Evolutionary conservation across 495 filamentous ascomycete species (phyloP).

Genomic region (Bryoglossum gracile): DNA sequence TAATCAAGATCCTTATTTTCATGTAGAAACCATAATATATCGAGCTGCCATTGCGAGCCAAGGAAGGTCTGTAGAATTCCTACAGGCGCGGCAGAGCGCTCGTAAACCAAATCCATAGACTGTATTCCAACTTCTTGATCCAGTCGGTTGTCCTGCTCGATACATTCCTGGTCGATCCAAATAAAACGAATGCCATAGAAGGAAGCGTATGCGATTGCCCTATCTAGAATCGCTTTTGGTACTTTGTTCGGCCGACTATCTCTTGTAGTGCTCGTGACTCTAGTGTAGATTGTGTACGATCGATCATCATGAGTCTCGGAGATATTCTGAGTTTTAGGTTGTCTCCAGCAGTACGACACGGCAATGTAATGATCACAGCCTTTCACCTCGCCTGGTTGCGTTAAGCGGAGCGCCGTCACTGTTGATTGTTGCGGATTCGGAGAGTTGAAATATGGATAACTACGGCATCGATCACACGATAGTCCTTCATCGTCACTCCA

Average conservation of each 20-base stretch:
- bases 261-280: background rate
- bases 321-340: no score
- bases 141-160: background rate
- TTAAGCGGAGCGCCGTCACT: no score
- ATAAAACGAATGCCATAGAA: background rate
- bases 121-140: background rate
- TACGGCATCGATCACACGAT: no score
- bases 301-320: background rate
- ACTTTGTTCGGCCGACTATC: background rate
- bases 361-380: background rate
- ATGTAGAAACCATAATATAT: background rate
- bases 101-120: background rate
- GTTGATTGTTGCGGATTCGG: no score
- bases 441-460: no score
- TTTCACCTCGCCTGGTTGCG: no score
- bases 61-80: background rate
- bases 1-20: background rate
- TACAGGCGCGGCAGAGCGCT: background rate
- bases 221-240: background rate
- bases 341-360: background rate
- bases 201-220: background rate
- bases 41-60: background rate
- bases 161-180: constrained; percentile 1
- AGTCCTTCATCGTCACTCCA: no score
- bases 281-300: no score